A percentile compares a stretch with the other conserved stretches of the same genome.
phyloP scores from a whole-genome alignment of 2,329 filamentous ascomycete species.

The Claviceps africana region DNA sequence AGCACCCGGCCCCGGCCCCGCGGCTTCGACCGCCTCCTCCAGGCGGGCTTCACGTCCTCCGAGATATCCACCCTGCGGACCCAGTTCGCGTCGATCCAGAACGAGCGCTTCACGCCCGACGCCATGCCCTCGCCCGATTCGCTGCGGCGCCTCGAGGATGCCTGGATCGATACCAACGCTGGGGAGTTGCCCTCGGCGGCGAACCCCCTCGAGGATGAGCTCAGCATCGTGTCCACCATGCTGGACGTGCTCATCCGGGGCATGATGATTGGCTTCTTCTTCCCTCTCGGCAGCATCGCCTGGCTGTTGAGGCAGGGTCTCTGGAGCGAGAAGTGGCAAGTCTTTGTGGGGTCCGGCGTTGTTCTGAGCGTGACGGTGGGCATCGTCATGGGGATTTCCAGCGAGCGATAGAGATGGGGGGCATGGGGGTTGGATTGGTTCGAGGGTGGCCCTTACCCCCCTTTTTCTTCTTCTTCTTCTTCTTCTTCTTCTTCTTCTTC shows the following conservation, averaged over 20 bases:
- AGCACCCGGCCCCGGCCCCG: slow-evolving; percentile 27
- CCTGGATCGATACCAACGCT: slow-evolving; percentile 68
- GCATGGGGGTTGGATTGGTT: too few relatives aligned
- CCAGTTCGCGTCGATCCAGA: slow-evolving; percentile 78
- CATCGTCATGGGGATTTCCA: slow-evolving; percentile 39
- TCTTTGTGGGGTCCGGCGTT: slow-evolving; percentile 77
- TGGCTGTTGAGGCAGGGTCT: slow-evolving; percentile 80
- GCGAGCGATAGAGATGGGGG: slow-evolving; percentile 19
- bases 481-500: too few relatives aligned
- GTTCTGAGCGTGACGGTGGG: slow-evolving; percentile 67
- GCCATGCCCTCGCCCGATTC: slow-evolving; percentile 70
- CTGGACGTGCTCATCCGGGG: slow-evolving; percentile 81
- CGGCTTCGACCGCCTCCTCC: slow-evolving; percentile 78
- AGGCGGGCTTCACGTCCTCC: slow-evolving; percentile 64
- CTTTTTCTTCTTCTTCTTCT: neutral
- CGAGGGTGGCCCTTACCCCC: neutral
- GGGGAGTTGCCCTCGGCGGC: slow-evolving; percentile 24
- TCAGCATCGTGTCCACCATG: slow-evolving; percentile 36
- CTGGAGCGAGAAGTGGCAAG: slow-evolving; percentile 69
- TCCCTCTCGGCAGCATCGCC: slow-evolving; percentile 72
- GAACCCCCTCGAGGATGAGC: slow-evolving; percentile 29
- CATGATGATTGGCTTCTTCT: slow-evolving; percentile 86
- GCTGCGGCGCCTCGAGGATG: slow-evolving; percentile 68
- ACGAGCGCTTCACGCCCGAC: slow-evolving; percentile 71
- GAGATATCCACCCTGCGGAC: slow-evolving; percentile 76